These are phyloP conservation scores for Botrytis galanthina DNA, from an alignment of 2,329 filamentous ascomycete genomes.

Conservation along the genomic window DNA sequence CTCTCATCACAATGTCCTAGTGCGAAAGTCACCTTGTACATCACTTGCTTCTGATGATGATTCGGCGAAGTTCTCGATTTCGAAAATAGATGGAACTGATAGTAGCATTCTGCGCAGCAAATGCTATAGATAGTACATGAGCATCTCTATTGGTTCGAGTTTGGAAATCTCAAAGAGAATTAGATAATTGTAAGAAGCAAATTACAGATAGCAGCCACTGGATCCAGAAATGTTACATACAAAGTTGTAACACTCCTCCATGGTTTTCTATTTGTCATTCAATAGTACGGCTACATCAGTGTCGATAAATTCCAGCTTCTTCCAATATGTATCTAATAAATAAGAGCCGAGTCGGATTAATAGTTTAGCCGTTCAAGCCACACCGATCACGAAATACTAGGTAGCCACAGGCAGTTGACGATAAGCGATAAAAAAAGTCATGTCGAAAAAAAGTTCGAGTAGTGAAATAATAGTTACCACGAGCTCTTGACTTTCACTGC, in stretches of 20 bases:
- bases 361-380: background rate
- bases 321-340: background rate
- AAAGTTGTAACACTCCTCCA: background rate
- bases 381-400: background rate
- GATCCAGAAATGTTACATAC: background rate
- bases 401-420: slow-evolving; percentile 7
- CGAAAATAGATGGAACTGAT: background rate
- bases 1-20: background rate
- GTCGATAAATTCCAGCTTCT: background rate
- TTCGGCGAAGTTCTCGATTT: background rate
- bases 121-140: background rate
- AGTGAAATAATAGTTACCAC: background rate
- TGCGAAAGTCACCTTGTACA: background rate
- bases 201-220: background rate
- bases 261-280: background rate
- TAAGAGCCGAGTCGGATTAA: background rate
- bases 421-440: slow-evolving; percentile 16
- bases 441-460: slow-evolving; percentile 6
- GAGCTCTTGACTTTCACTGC: background rate
- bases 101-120: background rate
- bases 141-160: background rate
- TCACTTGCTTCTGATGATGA: background rate
- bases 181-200: background rate
- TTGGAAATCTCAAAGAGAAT: background rate
- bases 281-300: background rate